phyloP scores from a whole-genome alignment of 352 stramenopile genomes.

The Phytopythium delawarense region DNA sequence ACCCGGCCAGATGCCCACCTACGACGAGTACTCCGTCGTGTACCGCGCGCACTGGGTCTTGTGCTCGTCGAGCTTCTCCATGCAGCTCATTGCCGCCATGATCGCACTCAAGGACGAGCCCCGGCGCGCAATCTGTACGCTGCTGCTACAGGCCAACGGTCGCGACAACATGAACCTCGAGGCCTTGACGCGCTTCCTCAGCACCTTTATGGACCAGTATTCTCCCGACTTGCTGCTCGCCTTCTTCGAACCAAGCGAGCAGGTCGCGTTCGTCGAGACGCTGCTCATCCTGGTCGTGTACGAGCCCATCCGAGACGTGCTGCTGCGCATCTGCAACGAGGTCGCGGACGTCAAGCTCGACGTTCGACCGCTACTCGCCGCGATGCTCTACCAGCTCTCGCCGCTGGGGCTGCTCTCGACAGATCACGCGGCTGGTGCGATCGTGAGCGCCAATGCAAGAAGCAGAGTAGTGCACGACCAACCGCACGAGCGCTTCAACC shows the following conservation, averaged over 20 bases:
- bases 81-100: slow-evolving; percentile 59
- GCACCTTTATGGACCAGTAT: slow-evolving; percentile 67
- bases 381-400: slow-evolving; percentile 55
- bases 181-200: slow-evolving; percentile 51
- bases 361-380: slow-evolving; percentile 16
- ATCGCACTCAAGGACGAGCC: slow-evolving; percentile 31
- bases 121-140: slow-evolving; percentile 22
- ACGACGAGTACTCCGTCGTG: slow-evolving; percentile 53
- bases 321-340: slow-evolving; percentile 58
- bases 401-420: slow-evolving; percentile 8
- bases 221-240: slow-evolving; percentile 41
- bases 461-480: slow-evolving; percentile 27
- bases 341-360: slow-evolving; percentile 15
- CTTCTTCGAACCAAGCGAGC: slow-evolving; percentile 40
- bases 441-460: slow-evolving; percentile 15
- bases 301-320: slow-evolving; percentile 56
- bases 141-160: slow-evolving; percentile 40
- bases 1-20: slow-evolving; percentile 37
- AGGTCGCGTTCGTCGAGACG: slow-evolving; percentile 44
- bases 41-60: slow-evolving; percentile 67
- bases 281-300: slow-evolving; percentile 61
- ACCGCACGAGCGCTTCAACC: slow-evolving; percentile 45
- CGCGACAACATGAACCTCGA: slow-evolving; percentile 66
- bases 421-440: neutral
- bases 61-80: slow-evolving; percentile 50